Evolutionary conservation across 1,284 basidiomycete species (phyloP).

Genomic region (Termitomyces sp.): DNA sequence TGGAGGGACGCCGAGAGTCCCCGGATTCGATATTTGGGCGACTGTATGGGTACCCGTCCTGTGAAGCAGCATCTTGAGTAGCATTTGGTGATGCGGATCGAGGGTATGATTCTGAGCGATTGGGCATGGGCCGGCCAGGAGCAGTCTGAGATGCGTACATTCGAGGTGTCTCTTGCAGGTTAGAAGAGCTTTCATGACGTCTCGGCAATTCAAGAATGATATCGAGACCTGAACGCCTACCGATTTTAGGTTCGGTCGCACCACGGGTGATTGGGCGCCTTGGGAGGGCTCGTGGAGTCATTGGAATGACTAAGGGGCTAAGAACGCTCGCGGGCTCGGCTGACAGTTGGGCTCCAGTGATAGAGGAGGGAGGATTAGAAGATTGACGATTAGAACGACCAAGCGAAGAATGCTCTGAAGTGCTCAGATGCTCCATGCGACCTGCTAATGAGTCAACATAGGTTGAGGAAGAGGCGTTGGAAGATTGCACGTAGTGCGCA

Average conservation of each 20-base stretch:
- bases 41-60: background rate
- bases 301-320: slow-evolving; percentile 43
- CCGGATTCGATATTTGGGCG: slow-evolving; percentile 1
- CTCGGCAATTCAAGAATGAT: slow-evolving; percentile 28
- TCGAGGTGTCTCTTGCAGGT: background rate
- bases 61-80: background rate
- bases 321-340: slow-evolving; percentile 56
- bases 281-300: slow-evolving; percentile 29
- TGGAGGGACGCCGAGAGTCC: slow-evolving; percentile 5
- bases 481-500: slow-evolving; percentile 38
- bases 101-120: slow-evolving; percentile 10
- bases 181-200: background rate
- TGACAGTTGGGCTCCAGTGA: slow-evolving; percentile 36
- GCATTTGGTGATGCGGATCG: too few species aligned
- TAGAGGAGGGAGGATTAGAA: slow-evolving; percentile 24
- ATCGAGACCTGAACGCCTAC: slow-evolving; percentile 22
- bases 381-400: slow-evolving; percentile 27
- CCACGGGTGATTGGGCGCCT: slow-evolving; percentile 31
- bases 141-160: slow-evolving; percentile 11
- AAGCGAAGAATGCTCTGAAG: slow-evolving; percentile 16
- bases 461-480: slow-evolving; percentile 5
- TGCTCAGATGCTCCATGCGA: slow-evolving; percentile 27
- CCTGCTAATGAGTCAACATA: slow-evolving; percentile 22
- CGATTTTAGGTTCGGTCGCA: slow-evolving; percentile 27
- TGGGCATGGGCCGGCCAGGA: background rate